phyloP scores from a whole-genome alignment of 441 rosid species.

The Capsella rubella region DNA sequence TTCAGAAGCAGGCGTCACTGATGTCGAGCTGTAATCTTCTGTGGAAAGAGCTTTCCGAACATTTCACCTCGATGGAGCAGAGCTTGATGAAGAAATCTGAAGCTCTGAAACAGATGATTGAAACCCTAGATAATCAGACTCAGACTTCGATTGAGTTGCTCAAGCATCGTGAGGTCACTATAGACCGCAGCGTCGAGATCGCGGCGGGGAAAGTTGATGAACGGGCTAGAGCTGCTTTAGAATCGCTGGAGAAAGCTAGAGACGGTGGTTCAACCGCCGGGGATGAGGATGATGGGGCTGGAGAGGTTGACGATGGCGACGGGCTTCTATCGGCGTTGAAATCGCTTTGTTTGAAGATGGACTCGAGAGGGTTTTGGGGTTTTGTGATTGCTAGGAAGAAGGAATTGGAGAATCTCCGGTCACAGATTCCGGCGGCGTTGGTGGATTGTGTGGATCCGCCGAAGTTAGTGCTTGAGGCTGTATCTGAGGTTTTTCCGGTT shows the following conservation, averaged over 20 bases:
- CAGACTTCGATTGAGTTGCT: slow-evolving; percentile 70
- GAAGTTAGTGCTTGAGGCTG: slow-evolving; percentile 73
- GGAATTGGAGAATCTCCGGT: slow-evolving; percentile 73
- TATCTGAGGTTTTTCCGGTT: slow-evolving; percentile 88
- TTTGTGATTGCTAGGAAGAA: slow-evolving; percentile 72
- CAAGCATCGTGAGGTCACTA: slow-evolving; percentile 79
- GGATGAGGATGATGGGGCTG: slow-evolving; percentile 52
- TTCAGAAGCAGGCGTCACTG: slow-evolving; percentile 85
- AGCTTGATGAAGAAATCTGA: slow-evolving; percentile 75
- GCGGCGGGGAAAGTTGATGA: slow-evolving; percentile 63
- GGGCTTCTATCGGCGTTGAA: slow-evolving; percentile 56
- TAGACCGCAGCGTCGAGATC: slow-evolving; percentile 84
- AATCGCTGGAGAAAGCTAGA: slow-evolving; percentile 43
- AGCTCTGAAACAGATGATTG: slow-evolving; percentile 68
- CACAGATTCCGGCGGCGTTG: slow-evolving; percentile 64
- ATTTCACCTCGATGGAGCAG: slow-evolving; percentile 80
- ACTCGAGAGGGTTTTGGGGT: slow-evolving; percentile 71
- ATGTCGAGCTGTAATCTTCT: slow-evolving; percentile 95
- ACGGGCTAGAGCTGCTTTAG: slow-evolving; percentile 51
- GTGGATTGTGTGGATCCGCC: slow-evolving; percentile 86
- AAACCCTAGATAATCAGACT: slow-evolving; percentile 68
- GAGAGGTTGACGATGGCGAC: slow-evolving; percentile 80
- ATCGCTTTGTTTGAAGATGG: slow-evolving; percentile 64
- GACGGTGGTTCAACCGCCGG: background rate
- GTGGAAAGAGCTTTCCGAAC: slow-evolving; percentile 96